Conservation (phyloP, 2,329 filamentous ascomycete genomes). For the Fonsecaea monophora region DNA sequence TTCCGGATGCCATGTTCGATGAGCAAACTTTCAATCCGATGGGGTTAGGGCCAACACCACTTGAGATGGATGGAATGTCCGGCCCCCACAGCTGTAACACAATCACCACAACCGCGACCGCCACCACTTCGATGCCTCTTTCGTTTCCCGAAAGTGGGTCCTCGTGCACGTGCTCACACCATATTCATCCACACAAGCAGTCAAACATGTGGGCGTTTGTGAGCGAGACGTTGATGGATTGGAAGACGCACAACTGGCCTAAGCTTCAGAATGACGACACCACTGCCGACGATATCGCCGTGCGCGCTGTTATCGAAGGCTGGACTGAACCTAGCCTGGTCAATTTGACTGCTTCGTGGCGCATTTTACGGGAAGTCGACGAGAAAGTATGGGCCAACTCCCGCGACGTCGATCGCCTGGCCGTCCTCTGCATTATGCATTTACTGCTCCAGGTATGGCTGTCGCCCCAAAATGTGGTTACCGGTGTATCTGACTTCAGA, state of each 20-base stretch:
- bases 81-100: slow-evolving; percentile 1
- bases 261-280: background rate
- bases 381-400: slow-evolving; percentile 2
- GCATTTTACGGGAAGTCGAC: slow-evolving; percentile 13
- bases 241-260: slow-evolving; percentile 12
- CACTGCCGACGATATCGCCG: slow-evolving; percentile 12
- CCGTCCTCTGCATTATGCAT: slow-evolving; percentile 7
- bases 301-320: slow-evolving; percentile 14
- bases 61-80: slow-evolving; percentile 1
- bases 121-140: slow-evolving; percentile 1
- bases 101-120: background rate
- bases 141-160: slow-evolving; percentile 13
- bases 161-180: slow-evolving; percentile 6
- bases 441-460: slow-evolving; percentile 1
- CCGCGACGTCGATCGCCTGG: background rate
- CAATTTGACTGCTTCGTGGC: slow-evolving; percentile 4
- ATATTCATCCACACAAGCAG: slow-evolving; percentile 4
- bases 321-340: background rate
- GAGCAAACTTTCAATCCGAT: slow-evolving; percentile 11
- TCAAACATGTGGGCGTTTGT: slow-evolving; percentile 2
- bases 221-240: slow-evolving; percentile 11
- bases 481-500: background rate
- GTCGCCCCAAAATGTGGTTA: background rate
- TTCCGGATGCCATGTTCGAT: slow-evolving; percentile 12
- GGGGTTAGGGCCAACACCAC: slow-evolving; percentile 1